Conservation (phyloP, 345 rosid species). For the Viola odorata region DNA sequence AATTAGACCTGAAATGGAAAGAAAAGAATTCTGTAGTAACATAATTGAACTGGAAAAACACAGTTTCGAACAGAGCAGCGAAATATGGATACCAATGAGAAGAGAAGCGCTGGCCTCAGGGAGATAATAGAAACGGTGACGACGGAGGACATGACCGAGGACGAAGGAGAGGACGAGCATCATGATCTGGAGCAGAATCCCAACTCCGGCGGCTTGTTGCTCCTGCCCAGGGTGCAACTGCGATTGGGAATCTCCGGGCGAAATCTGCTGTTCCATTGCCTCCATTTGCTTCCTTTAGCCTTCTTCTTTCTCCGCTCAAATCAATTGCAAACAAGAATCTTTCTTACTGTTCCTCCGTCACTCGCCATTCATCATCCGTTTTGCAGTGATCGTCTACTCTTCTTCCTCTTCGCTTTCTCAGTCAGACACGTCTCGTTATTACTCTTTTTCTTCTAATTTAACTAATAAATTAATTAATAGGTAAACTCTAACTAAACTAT, state of each 20-base stretch:
- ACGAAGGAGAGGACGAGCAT: constrained; percentile 99
- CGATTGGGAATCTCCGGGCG: constrained; percentile 31
- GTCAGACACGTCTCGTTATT: no score
- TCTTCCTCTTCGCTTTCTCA: no score
- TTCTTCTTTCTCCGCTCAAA: neutral
- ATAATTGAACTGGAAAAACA: neutral
- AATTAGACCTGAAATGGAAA: constrained; percentile 49
- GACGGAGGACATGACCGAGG: constrained; percentile 94
- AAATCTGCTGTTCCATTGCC: constrained; percentile 34
- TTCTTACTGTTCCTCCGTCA: no score
- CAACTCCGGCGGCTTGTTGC: constrained; percentile 98
- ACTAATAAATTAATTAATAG: no score
- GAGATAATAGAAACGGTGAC: constrained; percentile 87
- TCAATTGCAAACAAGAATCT: no score
- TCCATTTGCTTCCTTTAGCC: constrained; percentile 8
- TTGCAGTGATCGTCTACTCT: no score
- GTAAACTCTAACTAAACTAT: no score
- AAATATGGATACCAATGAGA: constrained; percentile 55
- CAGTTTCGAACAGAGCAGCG: neutral
- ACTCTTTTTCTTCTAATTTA: no score
- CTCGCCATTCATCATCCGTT: no score
- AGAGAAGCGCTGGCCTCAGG: constrained; percentile 99
- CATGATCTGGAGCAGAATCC: constrained; percentile 98
- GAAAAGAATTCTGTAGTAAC: neutral
- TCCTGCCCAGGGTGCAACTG: constrained; percentile 56